Evolutionary conservation across 2,329 filamentous ascomycete genomes (phyloP).

Genomic region (Aspergillus fumigatus): DNA sequence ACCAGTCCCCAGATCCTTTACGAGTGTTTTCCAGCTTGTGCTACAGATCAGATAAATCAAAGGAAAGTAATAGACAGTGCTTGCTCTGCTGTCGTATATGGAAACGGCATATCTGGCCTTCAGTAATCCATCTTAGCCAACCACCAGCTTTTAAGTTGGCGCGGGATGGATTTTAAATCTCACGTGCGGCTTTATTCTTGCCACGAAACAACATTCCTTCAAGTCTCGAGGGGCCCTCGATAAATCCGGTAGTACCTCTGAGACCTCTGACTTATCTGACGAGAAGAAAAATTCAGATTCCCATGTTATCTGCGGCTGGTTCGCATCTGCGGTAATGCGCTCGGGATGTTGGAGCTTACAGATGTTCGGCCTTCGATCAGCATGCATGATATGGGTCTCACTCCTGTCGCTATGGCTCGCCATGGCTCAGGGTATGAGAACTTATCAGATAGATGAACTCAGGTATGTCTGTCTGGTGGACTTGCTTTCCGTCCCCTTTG

Average conservation of each 20-base stretch:
- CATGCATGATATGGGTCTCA: conserved; percentile 32
- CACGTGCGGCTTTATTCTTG: conserved; percentile 12
- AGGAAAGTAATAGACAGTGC: neutral
- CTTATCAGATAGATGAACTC: conserved; percentile 31
- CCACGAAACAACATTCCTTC: conserved; percentile 4
- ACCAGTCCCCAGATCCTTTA: neutral
- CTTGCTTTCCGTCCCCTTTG: neutral
- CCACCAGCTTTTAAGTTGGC: neutral
- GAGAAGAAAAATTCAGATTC: conserved; percentile 25
- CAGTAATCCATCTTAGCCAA: conserved; percentile 5
- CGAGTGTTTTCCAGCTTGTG: neutral
- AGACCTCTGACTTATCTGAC: conserved; percentile 22
- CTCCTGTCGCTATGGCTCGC: conserved; percentile 34
- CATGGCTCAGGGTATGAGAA: conserved; percentile 32
- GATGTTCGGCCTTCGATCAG: conserved; percentile 31
- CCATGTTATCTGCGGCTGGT: conserved; percentile 20
- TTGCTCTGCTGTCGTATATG: conserved; percentile 13
- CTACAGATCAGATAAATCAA: neutral
- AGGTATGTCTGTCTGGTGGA: conserved; percentile 22
- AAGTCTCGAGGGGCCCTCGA: conserved; percentile 6
- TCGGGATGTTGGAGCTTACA: conserved; percentile 37
- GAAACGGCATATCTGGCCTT: conserved; percentile 31
- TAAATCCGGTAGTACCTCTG: conserved; percentile 10
- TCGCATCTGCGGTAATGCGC: conserved; percentile 35
- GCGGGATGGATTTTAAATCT: conserved; percentile 5